Base-by-base conservation (phyloP, 1,284 basidiomycete species). In the Nidula niveotomentosa region DNA sequence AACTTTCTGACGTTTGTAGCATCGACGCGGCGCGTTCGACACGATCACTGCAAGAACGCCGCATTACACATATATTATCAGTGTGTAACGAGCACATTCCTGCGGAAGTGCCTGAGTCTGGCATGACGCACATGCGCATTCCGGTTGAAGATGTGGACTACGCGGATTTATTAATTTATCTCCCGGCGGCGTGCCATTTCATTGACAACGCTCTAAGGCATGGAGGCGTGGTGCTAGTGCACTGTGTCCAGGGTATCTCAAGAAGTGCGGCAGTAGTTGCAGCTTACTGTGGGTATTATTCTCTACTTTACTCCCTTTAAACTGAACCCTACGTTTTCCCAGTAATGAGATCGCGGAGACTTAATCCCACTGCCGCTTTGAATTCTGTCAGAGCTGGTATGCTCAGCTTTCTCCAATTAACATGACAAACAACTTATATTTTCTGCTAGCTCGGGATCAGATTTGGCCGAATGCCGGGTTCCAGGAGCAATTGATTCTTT, bases 401-500 rank as follows among this genome's bases (percentile, higher is more conserved):
- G 71, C 56, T 48, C 30, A 30, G n/a, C 23, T 23, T 23, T 23
- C 23, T 23, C 23, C 23, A 23, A 23, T 23, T 3, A 23, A 23
- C 23, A 23, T 3, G 23, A 23, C 23, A 23, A 23, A 23, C 23
- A 23, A 23, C 23, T 23, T 23, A 23, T 23, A 23, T 23, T 10
- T 46, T 49, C 49, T 30, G 12, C 54, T 54, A 90, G 88, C 81
- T 52, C 86, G 90, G 52, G 85, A 89, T 66, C 87, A 91, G 65
- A 87, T 90, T 44, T 90, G 90, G 88, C 80, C 84, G 50, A 89
- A 85, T 59, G 80, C 85, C 10, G 89, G 90, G 45, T 91, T 92
- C 69, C 79, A 87, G 58, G 86, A 91, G 69, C 89, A 91, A 64
- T 78, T 91, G 35, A 84, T 89, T 33, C 71, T 92, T 50, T 92